Evolutionary conservation across 495 filamentous ascomycete species (phyloP).

Genomic region (Xylaria grammica): DNA sequence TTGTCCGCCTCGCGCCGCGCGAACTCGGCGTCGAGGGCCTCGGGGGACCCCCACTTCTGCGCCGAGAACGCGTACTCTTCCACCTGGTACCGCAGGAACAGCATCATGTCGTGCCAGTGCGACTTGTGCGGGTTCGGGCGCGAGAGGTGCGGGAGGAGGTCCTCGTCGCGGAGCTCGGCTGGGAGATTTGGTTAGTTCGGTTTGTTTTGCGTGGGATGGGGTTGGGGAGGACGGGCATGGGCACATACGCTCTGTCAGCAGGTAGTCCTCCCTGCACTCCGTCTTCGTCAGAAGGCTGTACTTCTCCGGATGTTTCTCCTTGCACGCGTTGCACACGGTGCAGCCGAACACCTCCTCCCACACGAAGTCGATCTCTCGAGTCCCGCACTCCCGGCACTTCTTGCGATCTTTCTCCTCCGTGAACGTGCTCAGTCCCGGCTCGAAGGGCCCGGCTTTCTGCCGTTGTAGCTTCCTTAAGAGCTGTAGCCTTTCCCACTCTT

Average conservation of each 20-base stretch:
- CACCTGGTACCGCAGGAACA: conserved; percentile 91
- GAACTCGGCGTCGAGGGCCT: conserved; percentile 89
- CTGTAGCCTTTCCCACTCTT: conserved; percentile 89
- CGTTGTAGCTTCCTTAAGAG: conserved; percentile 68
- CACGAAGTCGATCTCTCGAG: conserved; percentile 88
- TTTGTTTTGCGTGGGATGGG: not conserved
- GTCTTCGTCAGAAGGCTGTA: conserved; percentile 96
- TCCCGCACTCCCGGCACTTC: conserved; percentile 81
- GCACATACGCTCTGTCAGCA: conserved; percentile 85
- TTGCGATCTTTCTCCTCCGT: conserved; percentile 67
- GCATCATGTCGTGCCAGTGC: conserved; percentile 98
- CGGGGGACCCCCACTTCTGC: conserved; percentile 81
- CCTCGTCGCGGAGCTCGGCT: conserved; percentile 85
- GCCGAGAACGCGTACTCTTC: conserved; percentile 84
- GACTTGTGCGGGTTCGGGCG: conserved; percentile 93
- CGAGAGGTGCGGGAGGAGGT: conserved; percentile 84
- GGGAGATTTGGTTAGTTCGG: not conserved
- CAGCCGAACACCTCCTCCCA: conserved; percentile 72
- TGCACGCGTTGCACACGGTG: conserved; percentile 43
- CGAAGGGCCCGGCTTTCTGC: conserved; percentile 80
- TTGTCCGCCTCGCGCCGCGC: conserved; percentile 78
- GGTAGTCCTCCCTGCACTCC: conserved; percentile 92
- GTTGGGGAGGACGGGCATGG: not conserved
- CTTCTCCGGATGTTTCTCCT: conserved; percentile 86
- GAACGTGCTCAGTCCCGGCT: conserved; percentile 79